Base-by-base conservation (phyloP, 306 rosid genomes). In the Senna siamea region DNA sequence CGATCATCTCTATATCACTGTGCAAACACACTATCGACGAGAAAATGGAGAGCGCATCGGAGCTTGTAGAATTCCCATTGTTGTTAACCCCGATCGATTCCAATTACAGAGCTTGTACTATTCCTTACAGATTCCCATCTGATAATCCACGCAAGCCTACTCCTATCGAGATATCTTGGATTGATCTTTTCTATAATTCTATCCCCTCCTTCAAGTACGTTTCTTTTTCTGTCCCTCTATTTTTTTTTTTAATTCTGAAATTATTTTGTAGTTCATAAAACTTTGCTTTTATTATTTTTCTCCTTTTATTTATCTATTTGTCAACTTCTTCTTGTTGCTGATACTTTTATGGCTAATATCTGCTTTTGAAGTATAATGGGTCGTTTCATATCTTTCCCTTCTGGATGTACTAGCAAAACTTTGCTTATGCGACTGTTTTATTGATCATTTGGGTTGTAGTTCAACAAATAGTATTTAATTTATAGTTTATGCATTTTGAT, bases 101-200 rank as follows among this genome's bases (percentile, higher is more conserved):
- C 47, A 81, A 83, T 69, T 94, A 91, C 86, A 81, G 74, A 72
- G 93, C 88, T 19, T 72, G 86, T 79, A 92, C 98, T 69, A 92
- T 95, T 76, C 98, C 99, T 26, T 92, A 86, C 88, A 77, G 99
- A 11, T 83, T 90, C 58, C 90, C 96, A 53, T 83, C 92, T 54
- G 97, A 95, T 54, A 87, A 95, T 74, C 96, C 93, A 22, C 81
- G 59, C 75, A 73, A 83, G 57, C 77, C 93, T 9, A 92, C 97
- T 44, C 93, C 90, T 10, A 83, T 87, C 3, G 99, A 92, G 86
- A 18, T 92, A 2, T 68, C 90, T 4, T 95, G 99, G 97, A 86
- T 95, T 83, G 85, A 88, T 84, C 92, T 95, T 80, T 86, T 95
- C 76, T 70, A 37, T 79, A 80, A 82, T 54, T 68, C 81, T 72